Conservation (phyloP, 148 eudicot species). For the Chenopodium formosanum region DNA sequence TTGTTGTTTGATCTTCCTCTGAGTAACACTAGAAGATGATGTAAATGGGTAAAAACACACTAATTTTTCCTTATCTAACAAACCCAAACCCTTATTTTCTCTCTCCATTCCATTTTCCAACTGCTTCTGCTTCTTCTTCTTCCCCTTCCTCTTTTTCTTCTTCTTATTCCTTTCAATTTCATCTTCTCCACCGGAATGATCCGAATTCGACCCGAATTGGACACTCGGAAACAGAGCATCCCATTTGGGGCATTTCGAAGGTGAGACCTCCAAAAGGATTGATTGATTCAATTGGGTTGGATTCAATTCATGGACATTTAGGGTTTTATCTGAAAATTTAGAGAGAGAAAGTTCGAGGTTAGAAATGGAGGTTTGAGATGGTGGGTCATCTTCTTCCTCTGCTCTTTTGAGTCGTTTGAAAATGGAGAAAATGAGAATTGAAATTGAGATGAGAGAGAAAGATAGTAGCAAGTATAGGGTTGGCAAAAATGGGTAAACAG, state of each 20-base stretch:
- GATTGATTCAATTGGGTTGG: not conserved
- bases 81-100: not conserved
- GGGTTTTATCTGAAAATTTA: not conserved
- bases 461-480: not conserved
- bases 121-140: not conserved
- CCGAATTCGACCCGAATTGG: not conserved
- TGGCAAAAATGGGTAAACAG: not conserved
- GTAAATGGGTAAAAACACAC: not conserved
- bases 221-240: not conserved
- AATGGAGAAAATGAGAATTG: not conserved
- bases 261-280: not conserved
- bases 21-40: not conserved
- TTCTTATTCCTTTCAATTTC: not conserved
- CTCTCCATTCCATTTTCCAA: not conserved
- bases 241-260: not conserved
- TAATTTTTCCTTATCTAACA: not conserved
- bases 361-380: not conserved
- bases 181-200: not conserved
- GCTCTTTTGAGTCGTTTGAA: not conserved
- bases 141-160: not conserved
- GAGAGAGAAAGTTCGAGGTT: not conserved
- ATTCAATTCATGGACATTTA: not conserved
- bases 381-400: not conserved
- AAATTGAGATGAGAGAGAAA: not conserved
- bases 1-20: not conserved